Percentiles rank a stretch among this genome's conserved stretches.
These are phyloP conservation scores for Xylariales sp. DNA, from an alignment of 2,329 filamentous ascomycete genomes.

Conservation along the genomic window DNA sequence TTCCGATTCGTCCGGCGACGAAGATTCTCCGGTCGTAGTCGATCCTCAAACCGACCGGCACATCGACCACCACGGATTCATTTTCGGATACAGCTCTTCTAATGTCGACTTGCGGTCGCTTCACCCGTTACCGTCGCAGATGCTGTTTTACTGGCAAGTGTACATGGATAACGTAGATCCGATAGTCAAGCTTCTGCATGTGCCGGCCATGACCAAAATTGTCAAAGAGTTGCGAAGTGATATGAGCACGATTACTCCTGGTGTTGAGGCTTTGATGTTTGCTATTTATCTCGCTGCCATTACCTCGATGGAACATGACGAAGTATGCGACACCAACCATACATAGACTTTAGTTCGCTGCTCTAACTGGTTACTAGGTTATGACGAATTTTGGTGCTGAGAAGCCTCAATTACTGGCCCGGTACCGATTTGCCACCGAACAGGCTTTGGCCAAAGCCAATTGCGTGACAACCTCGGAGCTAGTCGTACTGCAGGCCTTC, in stretches of 20 bases:
- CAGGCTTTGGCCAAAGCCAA: constrained; percentile 70
- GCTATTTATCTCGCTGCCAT: constrained; percentile 69
- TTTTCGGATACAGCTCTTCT: constrained; percentile 79
- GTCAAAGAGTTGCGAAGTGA: constrained; percentile 71
- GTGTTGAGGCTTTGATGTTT: constrained; percentile 72
- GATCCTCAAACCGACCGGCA: constrained; percentile 49
- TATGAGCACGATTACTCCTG: constrained; percentile 66
- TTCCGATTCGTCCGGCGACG: constrained; percentile 72
- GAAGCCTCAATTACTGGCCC: constrained; percentile 57
- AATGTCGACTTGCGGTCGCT: constrained; percentile 73
- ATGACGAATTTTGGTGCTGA: constrained; percentile 61
- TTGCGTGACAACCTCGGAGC: constrained; percentile 69
- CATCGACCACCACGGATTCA: constrained; percentile 75
- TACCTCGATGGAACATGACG: constrained; percentile 69
- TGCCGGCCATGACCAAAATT: constrained; percentile 72
- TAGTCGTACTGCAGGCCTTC: constrained; percentile 71
- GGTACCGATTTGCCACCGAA: constrained; percentile 67
- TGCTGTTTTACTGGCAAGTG: constrained; percentile 75
- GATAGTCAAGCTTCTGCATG: constrained; percentile 76
- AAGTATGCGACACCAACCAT: constrained; percentile 55
- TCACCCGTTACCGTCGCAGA: constrained; percentile 74
- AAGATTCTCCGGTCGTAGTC: constrained; percentile 60
- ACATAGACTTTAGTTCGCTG: not conserved
- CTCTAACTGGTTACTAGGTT: constrained; percentile 55
- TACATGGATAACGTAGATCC: constrained; percentile 81